These are phyloP conservation scores for Suillus weaverae DNA, from an alignment of 768 basidiomycete species.

Conservation along the genomic window DNA sequence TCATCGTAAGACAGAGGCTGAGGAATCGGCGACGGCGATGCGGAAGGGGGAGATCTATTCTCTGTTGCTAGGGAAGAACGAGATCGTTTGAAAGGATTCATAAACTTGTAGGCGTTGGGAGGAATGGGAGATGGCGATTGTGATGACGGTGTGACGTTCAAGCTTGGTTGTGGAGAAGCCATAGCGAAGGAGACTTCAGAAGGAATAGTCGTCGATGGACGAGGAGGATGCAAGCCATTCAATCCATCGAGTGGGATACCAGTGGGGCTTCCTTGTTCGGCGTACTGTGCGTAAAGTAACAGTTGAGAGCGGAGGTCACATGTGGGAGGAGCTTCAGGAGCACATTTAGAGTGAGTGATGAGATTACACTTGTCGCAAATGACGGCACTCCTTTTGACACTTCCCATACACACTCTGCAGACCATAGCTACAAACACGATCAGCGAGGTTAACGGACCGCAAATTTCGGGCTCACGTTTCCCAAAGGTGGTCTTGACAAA, in stretches of 20 bases:
- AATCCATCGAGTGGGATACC: slow-evolving; percentile 56
- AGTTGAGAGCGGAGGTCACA: slow-evolving; percentile 83
- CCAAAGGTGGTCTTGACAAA: slow-evolving; percentile 93
- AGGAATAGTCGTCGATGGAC: slow-evolving; percentile 41
- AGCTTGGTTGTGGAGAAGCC: slow-evolving; percentile 47
- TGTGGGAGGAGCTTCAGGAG: slow-evolving; percentile 68
- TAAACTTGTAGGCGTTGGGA: slow-evolving; percentile 64
- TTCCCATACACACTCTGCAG: slow-evolving; percentile 79
- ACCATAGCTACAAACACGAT: slow-evolving; percentile 60
- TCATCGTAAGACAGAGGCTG: slow-evolving; percentile 23
- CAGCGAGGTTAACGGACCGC: slow-evolving; percentile 6
- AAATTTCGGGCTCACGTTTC: slow-evolving; percentile 57
- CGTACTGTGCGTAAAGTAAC: slow-evolving; percentile 76
- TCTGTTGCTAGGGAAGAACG: slow-evolving; percentile 56
- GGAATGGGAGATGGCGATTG: slow-evolving; percentile 37
- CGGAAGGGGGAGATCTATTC: slow-evolving; percentile 32
- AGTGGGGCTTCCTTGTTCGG: slow-evolving; percentile 61
- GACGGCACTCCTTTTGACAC: slow-evolving; percentile 84
- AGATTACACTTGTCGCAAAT: slow-evolving; percentile 89
- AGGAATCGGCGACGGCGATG: slow-evolving; percentile 30
- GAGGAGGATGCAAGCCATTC: slow-evolving; percentile 8
- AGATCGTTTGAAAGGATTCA: slow-evolving; percentile 64
- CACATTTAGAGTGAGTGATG: slow-evolving; percentile 82
- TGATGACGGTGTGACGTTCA: slow-evolving; percentile 41
- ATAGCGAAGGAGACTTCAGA: slow-evolving; percentile 59